A percentile compares a stretch with the other conserved stretches of the same genome.
phyloP scores from a whole-genome alignment of 768 basidiomycete species.

The Leucogyrophana mollusca region DNA sequence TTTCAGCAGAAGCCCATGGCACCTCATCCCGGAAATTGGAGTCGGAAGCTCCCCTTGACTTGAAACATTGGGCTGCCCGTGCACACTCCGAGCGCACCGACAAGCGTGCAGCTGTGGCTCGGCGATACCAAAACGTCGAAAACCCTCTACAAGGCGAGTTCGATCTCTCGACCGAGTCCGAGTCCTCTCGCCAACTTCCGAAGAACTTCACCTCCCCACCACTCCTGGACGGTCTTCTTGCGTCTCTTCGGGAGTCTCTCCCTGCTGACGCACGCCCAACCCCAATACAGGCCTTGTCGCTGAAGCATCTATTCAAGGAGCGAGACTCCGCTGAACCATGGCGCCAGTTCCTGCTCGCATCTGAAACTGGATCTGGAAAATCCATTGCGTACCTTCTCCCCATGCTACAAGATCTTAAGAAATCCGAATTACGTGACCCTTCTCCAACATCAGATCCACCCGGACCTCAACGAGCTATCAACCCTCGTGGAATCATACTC shows the following conservation, averaged over 20 bases:
- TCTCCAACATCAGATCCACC: constrained; percentile 22
- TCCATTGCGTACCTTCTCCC: constrained; percentile 89
- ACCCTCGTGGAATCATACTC: constrained; percentile 77
- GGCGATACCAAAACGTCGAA: no score
- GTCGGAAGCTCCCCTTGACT: no score
- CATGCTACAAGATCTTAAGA: constrained; percentile 75
- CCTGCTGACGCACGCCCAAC: constrained; percentile 62
- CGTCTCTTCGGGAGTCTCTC: constrained; percentile 55
- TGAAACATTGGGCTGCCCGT: constrained; percentile 8
- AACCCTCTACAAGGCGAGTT: constrained; percentile 36
- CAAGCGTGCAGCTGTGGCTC: constrained; percentile 4
- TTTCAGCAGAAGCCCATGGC: neutral
- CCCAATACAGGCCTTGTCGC: constrained; percentile 73
- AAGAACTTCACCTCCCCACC: constrained; percentile 63
- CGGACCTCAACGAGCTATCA: no score
- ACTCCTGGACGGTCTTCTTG: constrained; percentile 61
- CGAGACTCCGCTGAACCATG: constrained; percentile 11
- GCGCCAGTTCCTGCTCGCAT: constrained; percentile 67
- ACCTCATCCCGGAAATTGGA: neutral
- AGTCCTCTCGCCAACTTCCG: constrained; percentile 29
- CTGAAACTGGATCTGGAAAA: constrained; percentile 91
- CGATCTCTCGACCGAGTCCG: constrained; percentile 27
- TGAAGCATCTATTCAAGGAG: constrained; percentile 58
- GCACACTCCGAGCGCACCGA: constrained; percentile 12
- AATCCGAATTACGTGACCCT: constrained; percentile 42